Base-by-base conservation (phyloP, 164 flowering plant genomes). In the Warburgia ugandensis region DNA sequence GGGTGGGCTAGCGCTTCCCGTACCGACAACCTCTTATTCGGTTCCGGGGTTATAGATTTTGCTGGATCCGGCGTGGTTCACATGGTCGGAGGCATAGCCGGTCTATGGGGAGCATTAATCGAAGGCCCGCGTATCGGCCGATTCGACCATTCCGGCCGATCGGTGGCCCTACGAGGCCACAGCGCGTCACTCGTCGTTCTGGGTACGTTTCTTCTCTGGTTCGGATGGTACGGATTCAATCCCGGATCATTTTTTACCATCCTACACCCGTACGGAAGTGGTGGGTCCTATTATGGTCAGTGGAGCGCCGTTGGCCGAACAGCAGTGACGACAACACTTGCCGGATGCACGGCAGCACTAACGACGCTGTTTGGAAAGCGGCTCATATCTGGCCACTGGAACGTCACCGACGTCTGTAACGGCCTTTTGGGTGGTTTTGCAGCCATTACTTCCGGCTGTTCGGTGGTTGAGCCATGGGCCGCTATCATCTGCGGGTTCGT, bases 401-500 rank as follows among this genome's bases (percentile, higher is more conserved):
- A 76, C 59, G 84, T 76, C 6, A 74, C 76, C 0, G 88, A 85
- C 52, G 88, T 85, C 1, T 85, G 88, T 52, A 81, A 85, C 48
- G 94, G 94, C 0, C 38, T 84, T 16, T 62, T 84, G 6, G 94
- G 94, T 26, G 94, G 88, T 19, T 84, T 84, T 47, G 94, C 84
- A 0, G 86, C 88, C 0, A 81, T 84, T 25, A 81, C 94, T 0
- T 51, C 77, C 0, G 94, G 94, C 0, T 84, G 94, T 64, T 72
- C 88, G 0, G 86, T 84, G n/a, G 94, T 84, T 4, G 86, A 84
- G 38, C 94, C 88, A 0, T 84, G 94, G 94, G 88, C 88, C 0
- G 88, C 94, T 1, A 70, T 84, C 11, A 57, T 84, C 5, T 84
- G 94, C 53, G 94, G 94, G 26, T 78, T 85, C 35, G 78, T 80